A percentile compares a stretch with the other conserved stretches of the same genome.
Evolutionary conservation across 331 rosid genomes (phyloP).

Genomic region (Rosa hybrid): DNA sequence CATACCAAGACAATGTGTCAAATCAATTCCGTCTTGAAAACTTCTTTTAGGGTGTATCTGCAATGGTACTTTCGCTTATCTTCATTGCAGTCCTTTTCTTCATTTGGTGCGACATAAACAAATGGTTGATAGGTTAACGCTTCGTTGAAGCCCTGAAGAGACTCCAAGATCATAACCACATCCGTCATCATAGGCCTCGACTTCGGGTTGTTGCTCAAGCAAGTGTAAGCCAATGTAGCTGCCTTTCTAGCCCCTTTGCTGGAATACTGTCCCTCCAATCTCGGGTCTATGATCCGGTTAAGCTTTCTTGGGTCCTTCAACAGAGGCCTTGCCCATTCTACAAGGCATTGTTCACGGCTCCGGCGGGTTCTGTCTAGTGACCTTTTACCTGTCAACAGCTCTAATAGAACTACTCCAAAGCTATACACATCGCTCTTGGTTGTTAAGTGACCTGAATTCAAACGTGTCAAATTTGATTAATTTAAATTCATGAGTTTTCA

Average conservation of each 20-base stretch:
- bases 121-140: constrained; percentile 45
- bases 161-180: constrained; percentile 59
- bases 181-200: constrained; percentile 66
- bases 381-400: constrained; percentile 65
- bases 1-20: neutral
- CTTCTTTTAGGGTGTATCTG: neutral
- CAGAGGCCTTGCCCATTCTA: constrained; percentile 70
- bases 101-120: constrained; percentile 66
- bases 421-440: constrained; percentile 84
- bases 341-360: constrained; percentile 47
- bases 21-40: neutral
- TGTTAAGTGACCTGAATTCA: constrained; percentile 58
- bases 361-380: constrained; percentile 52
- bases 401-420: constrained; percentile 74
- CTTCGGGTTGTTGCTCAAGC: constrained; percentile 71
- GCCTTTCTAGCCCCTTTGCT: constrained; percentile 56
- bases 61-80: neutral
- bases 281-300: constrained; percentile 47
- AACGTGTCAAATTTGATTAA: constrained; percentile 10
- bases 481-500: neutral
- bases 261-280: constrained; percentile 71
- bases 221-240: constrained; percentile 68
- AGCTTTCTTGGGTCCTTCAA: constrained; percentile 58
- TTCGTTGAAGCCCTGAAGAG: constrained; percentile 59
- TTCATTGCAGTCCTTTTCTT: constrained; percentile 18